Conservation (phyloP, 179 eudicot species). For the Corrigiola litoralis region DNA sequence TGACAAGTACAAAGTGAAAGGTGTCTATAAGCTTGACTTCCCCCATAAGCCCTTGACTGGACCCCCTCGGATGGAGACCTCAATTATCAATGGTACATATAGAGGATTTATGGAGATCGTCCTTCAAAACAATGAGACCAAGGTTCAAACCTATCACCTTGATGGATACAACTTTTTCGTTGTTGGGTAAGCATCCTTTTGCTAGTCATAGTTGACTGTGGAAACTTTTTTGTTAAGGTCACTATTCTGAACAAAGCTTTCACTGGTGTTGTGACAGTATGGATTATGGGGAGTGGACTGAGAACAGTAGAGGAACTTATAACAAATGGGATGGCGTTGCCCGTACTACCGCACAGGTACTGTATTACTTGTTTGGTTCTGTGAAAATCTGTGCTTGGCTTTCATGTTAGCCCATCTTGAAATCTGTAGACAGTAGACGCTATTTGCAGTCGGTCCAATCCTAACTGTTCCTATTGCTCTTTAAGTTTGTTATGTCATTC, state of each 20-base stretch:
- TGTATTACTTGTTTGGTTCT: background rate
- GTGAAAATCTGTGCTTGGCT: background rate
- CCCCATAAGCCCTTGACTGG: conserved; percentile 68
- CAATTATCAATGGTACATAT: conserved; percentile 77
- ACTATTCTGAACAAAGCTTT: conserved; percentile 3
- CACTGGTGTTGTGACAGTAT: conserved; percentile 37
- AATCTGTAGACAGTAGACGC: background rate
- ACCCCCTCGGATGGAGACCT: conserved; percentile 53
- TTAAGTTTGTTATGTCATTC: too few relatives aligned
- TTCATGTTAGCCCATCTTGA: background rate
- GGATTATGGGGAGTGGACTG: conserved; percentile 90
- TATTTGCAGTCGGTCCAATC: too few relatives aligned
- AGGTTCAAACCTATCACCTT: conserved; percentile 67
- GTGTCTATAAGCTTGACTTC: conserved; percentile 71
- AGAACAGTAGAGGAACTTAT: conserved; percentile 81
- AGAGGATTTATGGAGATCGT: conserved; percentile 76
- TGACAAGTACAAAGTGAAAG: conserved; percentile 60
- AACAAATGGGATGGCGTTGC: conserved; percentile 97
- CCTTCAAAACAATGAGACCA: conserved; percentile 78
- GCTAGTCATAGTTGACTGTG: background rate
- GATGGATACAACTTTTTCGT: conserved; percentile 81
- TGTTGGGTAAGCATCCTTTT: conserved; percentile 55
- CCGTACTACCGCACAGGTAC: conserved; percentile 83
- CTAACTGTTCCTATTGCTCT: too few relatives aligned
- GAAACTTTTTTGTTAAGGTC: background rate